A percentile compares a stretch with the other conserved stretches of the same genome.
Evolutionary conservation across 345 rosid species (phyloP).

Genomic region (Salix dunnii): DNA sequence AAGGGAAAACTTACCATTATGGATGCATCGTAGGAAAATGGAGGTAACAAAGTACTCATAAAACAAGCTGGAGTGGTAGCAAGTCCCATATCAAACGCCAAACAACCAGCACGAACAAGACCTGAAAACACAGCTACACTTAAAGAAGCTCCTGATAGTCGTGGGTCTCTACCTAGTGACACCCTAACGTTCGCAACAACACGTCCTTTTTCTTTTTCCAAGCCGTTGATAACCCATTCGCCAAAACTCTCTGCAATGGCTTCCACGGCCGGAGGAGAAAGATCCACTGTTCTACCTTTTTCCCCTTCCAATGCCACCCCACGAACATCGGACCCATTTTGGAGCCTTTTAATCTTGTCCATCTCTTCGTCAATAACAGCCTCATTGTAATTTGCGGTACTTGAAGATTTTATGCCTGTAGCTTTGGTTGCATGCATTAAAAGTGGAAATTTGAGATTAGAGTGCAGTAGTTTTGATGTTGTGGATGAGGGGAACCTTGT

Average conservation of each 20-base stretch:
- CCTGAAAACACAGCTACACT: conserved; percentile 80
- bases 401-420: conserved; percentile 24
- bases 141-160: conserved; percentile 57
- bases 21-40: conserved; percentile 77
- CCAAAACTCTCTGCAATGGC: conserved; percentile 92
- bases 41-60: conserved; percentile 73
- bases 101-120: conserved; percentile 73
- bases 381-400: conserved; percentile 34
- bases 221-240: conserved; percentile 59
- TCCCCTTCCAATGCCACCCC: conserved; percentile 91
- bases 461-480: conserved; percentile 11
- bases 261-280: conserved; percentile 78
- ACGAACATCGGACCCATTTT: conserved; percentile 86
- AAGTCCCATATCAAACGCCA: conserved; percentile 76
- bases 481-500: conserved; percentile 30
- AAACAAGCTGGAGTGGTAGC: conserved; percentile 98
- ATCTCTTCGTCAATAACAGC: conserved; percentile 60
- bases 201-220: conserved; percentile 35
- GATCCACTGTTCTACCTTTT: conserved; percentile 67
- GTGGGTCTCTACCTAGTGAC: conserved; percentile 82
- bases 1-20: conserved; percentile 53
- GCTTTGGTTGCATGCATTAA: conserved; percentile 6
- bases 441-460: conserved; percentile 14
- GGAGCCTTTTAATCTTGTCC: conserved; percentile 73
- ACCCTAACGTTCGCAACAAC: conserved; percentile 40